Evolutionary conservation across 179 eudicot genomes (phyloP).

Genomic region (Silene noctiflora): DNA sequence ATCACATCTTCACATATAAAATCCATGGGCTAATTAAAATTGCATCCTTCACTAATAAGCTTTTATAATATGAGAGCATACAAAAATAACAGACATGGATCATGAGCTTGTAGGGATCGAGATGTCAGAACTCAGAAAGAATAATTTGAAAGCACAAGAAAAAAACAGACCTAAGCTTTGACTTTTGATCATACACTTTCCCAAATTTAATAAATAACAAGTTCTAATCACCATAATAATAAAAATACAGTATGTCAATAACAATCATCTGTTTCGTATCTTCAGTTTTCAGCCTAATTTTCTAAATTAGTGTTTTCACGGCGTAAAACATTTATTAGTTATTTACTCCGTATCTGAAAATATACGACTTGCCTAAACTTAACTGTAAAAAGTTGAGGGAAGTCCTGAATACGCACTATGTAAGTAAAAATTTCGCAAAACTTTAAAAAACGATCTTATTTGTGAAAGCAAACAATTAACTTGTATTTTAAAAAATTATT

Average conservation of each 20-base stretch:
- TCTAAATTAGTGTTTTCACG: neutral
- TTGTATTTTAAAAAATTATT: too few relatives aligned
- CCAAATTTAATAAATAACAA: slow-evolving; percentile 13
- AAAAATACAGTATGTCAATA: neutral
- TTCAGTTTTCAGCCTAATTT: neutral
- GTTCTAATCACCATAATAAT: neutral
- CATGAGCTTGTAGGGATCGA: slow-evolving; percentile 17
- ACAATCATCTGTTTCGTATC: neutral
- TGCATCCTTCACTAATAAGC: neutral
- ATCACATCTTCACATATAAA: neutral
- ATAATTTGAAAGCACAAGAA: slow-evolving; percentile 33
- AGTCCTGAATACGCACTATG: too few relatives aligned
- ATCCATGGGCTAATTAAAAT: neutral
- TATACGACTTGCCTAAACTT: too few relatives aligned
- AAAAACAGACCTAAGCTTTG: slow-evolving; percentile 28
- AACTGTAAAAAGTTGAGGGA: too few relatives aligned
- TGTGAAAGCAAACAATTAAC: too few relatives aligned
- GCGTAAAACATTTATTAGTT: too few relatives aligned
- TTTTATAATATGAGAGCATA: neutral
- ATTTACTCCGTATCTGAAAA: too few relatives aligned
- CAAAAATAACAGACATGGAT: slow-evolving; percentile 13
- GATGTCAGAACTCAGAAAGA: slow-evolving; percentile 28
- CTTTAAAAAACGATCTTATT: too few relatives aligned
- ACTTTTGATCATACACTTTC: slow-evolving; percentile 26
- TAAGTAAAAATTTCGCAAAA: too few relatives aligned